Evolutionary conservation across 306 rosid species (phyloP).

Genomic region (Lablab purpureus): DNA sequence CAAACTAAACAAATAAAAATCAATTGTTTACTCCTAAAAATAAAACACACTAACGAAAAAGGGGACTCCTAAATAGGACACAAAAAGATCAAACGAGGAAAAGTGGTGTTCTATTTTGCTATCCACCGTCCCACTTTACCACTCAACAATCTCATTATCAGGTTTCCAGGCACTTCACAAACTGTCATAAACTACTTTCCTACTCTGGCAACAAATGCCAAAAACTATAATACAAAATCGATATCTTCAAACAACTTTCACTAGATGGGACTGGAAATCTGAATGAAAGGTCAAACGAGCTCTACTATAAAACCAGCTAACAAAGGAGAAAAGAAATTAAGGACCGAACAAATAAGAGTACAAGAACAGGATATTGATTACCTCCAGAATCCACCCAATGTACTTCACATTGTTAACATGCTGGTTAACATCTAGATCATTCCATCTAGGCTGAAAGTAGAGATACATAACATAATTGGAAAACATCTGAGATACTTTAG

Average conservation of each 20-base stretch:
- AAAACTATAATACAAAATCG: not conserved
- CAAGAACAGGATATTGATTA: conserved; percentile 44
- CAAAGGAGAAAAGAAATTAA: not conserved
- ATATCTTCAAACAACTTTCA: not conserved
- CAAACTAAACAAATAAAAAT: not conserved
- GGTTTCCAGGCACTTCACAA: conserved; percentile 23
- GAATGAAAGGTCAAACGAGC: not conserved
- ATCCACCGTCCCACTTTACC: not conserved
- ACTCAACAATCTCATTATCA: not conserved
- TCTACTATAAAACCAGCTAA: not conserved
- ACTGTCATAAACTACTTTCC: conserved; percentile 4
- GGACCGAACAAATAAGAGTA: not conserved
- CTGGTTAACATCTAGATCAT: conserved; percentile 93
- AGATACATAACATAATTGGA: conserved; percentile 8
- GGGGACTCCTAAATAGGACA: not conserved
- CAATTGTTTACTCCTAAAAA: not conserved
- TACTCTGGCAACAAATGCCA: not conserved
- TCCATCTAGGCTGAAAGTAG: conserved; percentile 86
- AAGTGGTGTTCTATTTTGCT: not conserved
- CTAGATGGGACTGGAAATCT: not conserved
- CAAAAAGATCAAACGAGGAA: not conserved
- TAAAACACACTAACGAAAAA: not conserved
- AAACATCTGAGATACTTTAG: conserved; percentile 5
- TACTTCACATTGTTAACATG: conserved; percentile 99
- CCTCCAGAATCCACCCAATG: conserved; percentile 99